A percentile compares a stretch with the other conserved stretches of the same genome.
Evolutionary conservation across 441 rosid genomes (phyloP).

Genomic region (Gossypium lobatum): DNA sequence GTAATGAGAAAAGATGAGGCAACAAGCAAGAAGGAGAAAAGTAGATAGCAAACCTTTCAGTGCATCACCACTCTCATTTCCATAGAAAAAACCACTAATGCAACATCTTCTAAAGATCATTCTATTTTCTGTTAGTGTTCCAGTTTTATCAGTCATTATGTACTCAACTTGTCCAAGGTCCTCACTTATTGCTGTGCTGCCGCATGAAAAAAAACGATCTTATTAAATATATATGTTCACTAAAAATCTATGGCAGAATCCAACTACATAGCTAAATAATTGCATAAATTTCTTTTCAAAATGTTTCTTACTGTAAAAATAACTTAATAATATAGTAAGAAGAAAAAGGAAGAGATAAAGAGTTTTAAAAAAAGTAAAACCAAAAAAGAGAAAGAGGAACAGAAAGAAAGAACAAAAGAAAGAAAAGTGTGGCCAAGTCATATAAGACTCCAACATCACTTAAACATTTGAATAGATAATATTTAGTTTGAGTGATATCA

Average conservation of each 20-base stretch:
- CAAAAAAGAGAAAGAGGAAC: neutral
- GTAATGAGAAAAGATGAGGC: conserved; percentile 9
- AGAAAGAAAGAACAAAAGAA: neutral
- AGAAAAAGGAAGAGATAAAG: neutral
- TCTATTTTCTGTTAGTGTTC: conserved; percentile 93
- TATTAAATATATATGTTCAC: conserved; percentile 12
- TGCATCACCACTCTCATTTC: conserved; percentile 91
- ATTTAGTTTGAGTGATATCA: neutral
- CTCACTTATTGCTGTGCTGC: conserved; percentile 99
- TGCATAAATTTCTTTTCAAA: neutral
- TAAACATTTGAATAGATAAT: conserved; percentile 1
- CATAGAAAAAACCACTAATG: conserved; percentile 75
- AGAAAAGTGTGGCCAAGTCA: neutral
- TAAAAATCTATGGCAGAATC: neutral
- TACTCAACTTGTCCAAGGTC: conserved; percentile 99
- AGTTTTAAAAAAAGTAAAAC: neutral
- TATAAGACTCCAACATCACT: neutral
- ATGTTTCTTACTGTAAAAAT: neutral
- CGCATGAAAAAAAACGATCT: conserved; percentile 39
- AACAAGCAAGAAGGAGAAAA: neutral
- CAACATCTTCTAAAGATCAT: conserved; percentile 98
- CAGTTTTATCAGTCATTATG: conserved; percentile 98
- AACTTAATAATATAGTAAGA: neutral
- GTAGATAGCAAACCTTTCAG: conserved; percentile 59
- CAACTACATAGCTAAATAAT: neutral